Conservation (phyloP, 2,329 filamentous ascomycete species). For the Corynespora cassiicola region DNA sequence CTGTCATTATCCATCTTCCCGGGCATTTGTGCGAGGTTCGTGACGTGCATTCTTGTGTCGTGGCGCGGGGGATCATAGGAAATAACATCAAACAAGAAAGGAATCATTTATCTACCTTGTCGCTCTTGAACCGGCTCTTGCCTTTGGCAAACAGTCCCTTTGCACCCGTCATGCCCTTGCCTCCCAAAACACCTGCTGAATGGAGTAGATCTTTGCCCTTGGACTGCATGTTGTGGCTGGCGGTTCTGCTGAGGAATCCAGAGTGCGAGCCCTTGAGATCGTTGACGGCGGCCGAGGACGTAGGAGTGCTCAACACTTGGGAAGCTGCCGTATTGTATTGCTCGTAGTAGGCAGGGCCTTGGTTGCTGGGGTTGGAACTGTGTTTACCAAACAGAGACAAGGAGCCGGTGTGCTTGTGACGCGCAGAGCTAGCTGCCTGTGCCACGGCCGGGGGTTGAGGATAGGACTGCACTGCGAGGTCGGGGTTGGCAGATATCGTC, state of each 20-base stretch:
- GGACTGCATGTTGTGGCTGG: conserved; percentile 63
- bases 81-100: conserved; percentile 29
- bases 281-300: conserved; percentile 25
- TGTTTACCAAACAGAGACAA: conserved; percentile 46
- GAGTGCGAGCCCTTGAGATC: too few species aligned
- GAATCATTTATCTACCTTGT: conserved; percentile 87
- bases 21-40: conserved; percentile 8
- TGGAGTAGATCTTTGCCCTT: conserved; percentile 91
- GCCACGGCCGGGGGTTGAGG: conserved; percentile 29
- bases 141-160: conserved; percentile 92
- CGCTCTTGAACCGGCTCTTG: conserved; percentile 78
- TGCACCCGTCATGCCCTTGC: conserved; percentile 77
- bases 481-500: conserved; percentile 58
- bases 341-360: conserved; percentile 44
- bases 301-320: conserved; percentile 34
- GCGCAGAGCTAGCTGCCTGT: conserved; percentile 37
- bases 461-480: conserved; percentile 50
- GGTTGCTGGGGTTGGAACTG: conserved; percentile 24
- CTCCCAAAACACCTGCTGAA: conserved; percentile 74
- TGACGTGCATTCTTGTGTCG: conserved; percentile 15
- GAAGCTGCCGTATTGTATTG: conserved; percentile 28
- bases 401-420: conserved; percentile 44
- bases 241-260: conserved; percentile 29
- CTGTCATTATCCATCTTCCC: conserved; percentile 16
- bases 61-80: conserved; percentile 17